These are phyloP conservation scores for Acorus gramineus DNA, from an alignment of 106 monocot species.

Conservation along the genomic window DNA sequence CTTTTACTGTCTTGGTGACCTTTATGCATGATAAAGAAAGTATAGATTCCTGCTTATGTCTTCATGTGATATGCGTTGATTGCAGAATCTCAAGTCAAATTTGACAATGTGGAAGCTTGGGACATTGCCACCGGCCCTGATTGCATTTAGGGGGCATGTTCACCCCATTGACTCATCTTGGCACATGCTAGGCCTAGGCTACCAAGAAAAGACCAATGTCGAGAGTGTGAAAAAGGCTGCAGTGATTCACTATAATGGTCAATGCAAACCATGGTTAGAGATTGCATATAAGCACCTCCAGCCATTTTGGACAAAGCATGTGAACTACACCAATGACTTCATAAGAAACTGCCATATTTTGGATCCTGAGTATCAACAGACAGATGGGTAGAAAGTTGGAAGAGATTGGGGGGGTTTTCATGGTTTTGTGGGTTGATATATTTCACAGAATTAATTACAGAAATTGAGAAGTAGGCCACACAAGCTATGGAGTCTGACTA, in stretches of 20 bases:
- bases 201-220: conserved; percentile 75
- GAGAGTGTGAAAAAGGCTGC: conserved; percentile 50
- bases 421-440: not conserved
- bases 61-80: conserved; percentile 1
- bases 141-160: conserved; percentile 73
- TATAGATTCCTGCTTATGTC: too few relatives aligned
- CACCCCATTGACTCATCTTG: conserved; percentile 73
- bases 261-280: conserved; percentile 88
- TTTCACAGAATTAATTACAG: too few relatives aligned
- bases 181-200: conserved; percentile 90
- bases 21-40: too few relatives aligned
- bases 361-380: conserved; percentile 27
- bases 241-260: conserved; percentile 89
- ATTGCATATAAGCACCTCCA: conserved; percentile 80
- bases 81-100: conserved; percentile 81
- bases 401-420: not conserved
- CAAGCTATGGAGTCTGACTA: too few relatives aligned
- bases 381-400: not conserved
- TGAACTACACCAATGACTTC: conserved; percentile 85
- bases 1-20: too few relatives aligned
- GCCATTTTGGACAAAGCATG: conserved; percentile 82
- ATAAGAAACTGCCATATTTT: conserved; percentile 72
- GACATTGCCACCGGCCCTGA: conserved; percentile 79
- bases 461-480: too few relatives aligned
- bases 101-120: conserved; percentile 87